Evolutionary conservation across 306 rosid genomes (phyloP).

Genomic region (Dryas alaskensis): DNA sequence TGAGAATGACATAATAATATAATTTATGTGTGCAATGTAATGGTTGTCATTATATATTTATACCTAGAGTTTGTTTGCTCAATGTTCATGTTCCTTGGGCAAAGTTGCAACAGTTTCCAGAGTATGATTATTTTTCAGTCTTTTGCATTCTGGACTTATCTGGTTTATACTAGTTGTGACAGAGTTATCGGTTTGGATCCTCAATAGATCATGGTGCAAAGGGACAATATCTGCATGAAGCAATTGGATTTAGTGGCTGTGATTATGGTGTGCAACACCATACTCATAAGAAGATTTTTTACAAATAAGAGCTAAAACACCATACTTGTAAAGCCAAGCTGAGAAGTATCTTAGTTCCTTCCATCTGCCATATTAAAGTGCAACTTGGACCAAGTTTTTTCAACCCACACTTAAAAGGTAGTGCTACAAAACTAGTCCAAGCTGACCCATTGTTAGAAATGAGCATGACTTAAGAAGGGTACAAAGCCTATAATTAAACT

Average conservation of each 20-base stretch:
- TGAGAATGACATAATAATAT: too few relatives aligned
- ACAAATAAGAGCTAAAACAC: not conserved
- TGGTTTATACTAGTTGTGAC: not conserved
- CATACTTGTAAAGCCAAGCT: not conserved
- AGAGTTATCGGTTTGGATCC: not conserved
- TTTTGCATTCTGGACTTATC: not conserved
- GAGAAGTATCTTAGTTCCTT: not conserved
- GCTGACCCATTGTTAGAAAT: not conserved
- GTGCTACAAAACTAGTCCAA: not conserved
- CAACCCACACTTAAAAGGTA: not conserved
- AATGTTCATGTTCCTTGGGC: not conserved
- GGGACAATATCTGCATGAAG: not conserved
- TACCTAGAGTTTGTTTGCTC: not conserved
- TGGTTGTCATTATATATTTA: too few relatives aligned
- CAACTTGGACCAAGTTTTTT: not conserved
- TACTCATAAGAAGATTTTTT: not conserved
- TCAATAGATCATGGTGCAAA: not conserved
- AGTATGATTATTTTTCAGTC: too few relatives aligned
- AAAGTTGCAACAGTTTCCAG: not conserved
- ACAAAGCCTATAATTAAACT: not conserved
- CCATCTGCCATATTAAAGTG: not conserved
- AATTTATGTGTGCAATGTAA: too few relatives aligned
- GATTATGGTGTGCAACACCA: not conserved
- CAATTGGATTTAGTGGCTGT: not conserved
- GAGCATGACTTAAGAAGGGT: not conserved